Conservation (phyloP, 2,329 filamentous ascomycete genomes). For the Colletotrichum coccodes region DNA sequence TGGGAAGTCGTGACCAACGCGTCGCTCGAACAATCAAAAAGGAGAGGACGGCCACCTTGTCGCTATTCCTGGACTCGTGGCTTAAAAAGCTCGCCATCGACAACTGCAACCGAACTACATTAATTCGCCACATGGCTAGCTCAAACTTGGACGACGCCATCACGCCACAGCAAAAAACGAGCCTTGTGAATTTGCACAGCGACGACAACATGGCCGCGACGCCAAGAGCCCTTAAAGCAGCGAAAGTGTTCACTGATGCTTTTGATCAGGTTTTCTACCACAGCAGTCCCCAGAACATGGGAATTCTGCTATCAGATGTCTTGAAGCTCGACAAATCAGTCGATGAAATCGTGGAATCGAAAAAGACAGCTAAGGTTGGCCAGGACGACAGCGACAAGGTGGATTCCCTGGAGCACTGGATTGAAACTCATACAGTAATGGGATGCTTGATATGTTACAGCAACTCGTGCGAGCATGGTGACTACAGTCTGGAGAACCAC, state of each 20-base stretch:
- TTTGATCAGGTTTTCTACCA: constrained; percentile 66
- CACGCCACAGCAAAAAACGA: constrained; percentile 65
- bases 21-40: constrained; percentile 58
- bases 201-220: constrained; percentile 49
- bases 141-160: constrained; percentile 58
- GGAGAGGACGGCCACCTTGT: constrained; percentile 62
- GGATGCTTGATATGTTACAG: constrained; percentile 69
- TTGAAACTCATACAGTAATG: constrained; percentile 65
- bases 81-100: constrained; percentile 59
- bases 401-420: constrained; percentile 40
- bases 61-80: constrained; percentile 66
- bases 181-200: constrained; percentile 59
- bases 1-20: constrained; percentile 61
- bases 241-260: constrained; percentile 63
- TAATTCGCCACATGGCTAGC: constrained; percentile 64
- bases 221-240: constrained; percentile 51
- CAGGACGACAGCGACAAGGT: constrained; percentile 47
- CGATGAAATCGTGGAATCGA: constrained; percentile 64
- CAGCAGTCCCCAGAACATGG: constrained; percentile 41
- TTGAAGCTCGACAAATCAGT: constrained; percentile 63
- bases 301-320: constrained; percentile 62
- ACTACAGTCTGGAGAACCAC: constrained; percentile 62
- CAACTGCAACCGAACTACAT: constrained; percentile 60
- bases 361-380: constrained; percentile 61
- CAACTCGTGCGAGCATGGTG: constrained; percentile 70